Base-by-base conservation (phyloP, 768 basidiomycete species). In the Candolleomyces eurysporus region DNA sequence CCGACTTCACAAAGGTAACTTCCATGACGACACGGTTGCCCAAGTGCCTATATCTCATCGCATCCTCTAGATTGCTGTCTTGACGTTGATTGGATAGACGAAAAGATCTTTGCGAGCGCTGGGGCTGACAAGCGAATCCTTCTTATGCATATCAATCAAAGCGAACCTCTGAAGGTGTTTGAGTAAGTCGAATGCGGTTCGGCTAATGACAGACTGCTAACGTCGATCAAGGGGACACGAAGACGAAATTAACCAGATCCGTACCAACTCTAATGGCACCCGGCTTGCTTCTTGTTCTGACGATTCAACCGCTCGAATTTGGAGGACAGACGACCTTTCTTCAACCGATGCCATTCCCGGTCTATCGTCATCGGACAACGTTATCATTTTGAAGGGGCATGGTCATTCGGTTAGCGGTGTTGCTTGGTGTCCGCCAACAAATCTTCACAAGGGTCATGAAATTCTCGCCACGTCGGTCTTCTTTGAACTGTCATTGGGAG, bases 231-330 rank as follows among this genome's bases (percentile, higher is more conserved):
- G 89, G 42, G 91, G 90, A 1, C 92, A 94, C 65, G 77, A 75
- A 19, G 82, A 86, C 61, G 92, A 94, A 70, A 81, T 94, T 63
- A 94, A 91, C 67, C 87, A 91, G 70, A 81, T 94, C 54, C 87
- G 85, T 69, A 84, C 82, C 64, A 92, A 89, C 62, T 76, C 83
- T 16, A 75, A 81, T n/a, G 76, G 82, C 42, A 90, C 88, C 32
- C 82, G 83, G 46, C 69, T 94, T 48, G 91, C 90, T 13, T 90
- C 91, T 5, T 92, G 90, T 70, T 91, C 92, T 0, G 92, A 94
- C 67, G 92, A 94, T 64, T 76, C 77, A 64, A 91, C 90, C 0
- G 87, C 89, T 19, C 85, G 89, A 42, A 82, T 94, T 66, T 94
- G 91, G 91, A 80, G 83, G 58, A 74, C 90, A 53, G 83, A 83